Base-by-base conservation (phyloP, 1,284 basidiomycete species). In the Naganishia albida region DNA sequence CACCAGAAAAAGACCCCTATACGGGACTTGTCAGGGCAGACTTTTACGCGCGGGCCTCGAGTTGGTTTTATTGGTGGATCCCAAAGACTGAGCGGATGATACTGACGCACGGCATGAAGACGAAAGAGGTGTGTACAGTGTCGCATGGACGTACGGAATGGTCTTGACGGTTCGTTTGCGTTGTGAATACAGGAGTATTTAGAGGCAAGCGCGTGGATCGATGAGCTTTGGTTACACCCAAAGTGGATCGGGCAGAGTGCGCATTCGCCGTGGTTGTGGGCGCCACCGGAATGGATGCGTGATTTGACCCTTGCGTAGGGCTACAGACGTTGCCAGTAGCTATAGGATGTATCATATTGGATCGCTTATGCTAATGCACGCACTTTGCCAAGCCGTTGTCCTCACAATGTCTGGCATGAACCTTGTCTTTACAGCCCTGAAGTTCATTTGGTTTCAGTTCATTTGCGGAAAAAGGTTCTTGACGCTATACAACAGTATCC, bases 31-130 rank as follows among this genome's bases (percentile, higher is more conserved):
- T 52, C 13, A 18, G 65, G 28, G 54, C 62, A 30, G 62, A 67
- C 42, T 56, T 57, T 26, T 67, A 60, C 23, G 62, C 26, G 23
- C 54, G 48, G 4, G 46, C 43, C 7, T 56, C 51, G 26, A 59
- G 62, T 20, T 67, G 65, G 65, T 64, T 54, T 43, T 64, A 57
- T 38, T 67, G 65, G 65, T 67, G 65, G 65, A 55, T 67, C 26
- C 57, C 65, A 7, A 59, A 67, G 42, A 59, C 46, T 3, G 62
- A 56, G 42, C 25, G 44, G 18, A 63, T 62, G 46, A 64, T 67
- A n/a, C 50, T 57, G 28, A 62, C 56, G 12, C 65, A 67, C 28
- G 65, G 65, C 13, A 63, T 67, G 65, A 67, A 67, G 62, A 53
- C 53, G 25, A 55, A 43, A 50, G 43, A 51, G 42, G 65, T 60